phyloP scores from a whole-genome alignment of 2,329 filamentous ascomycete species.

The Fusarium staphyleae region DNA sequence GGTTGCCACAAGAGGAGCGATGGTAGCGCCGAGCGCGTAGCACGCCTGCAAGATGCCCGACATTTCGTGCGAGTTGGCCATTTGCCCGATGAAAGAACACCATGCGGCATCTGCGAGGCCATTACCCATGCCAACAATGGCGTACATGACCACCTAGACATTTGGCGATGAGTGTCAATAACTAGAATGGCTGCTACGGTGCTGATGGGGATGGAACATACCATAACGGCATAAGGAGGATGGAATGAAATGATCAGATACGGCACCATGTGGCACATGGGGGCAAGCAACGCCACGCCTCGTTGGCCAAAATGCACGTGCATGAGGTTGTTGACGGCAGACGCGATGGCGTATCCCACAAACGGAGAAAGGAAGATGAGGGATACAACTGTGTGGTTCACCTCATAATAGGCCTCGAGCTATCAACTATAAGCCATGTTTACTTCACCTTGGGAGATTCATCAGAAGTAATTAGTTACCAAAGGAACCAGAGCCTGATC shows the following conservation, averaged over 20 bases:
- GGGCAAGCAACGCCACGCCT: constrained; percentile 59
- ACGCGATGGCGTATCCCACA: constrained; percentile 68
- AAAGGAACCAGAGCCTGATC: not conserved
- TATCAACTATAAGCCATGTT: constrained; percentile 3
- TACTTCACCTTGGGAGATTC: not conserved
- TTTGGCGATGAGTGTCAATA: not conserved
- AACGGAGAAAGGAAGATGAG: constrained; percentile 72
- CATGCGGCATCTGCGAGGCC: constrained; percentile 66
- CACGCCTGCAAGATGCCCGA: constrained; percentile 72
- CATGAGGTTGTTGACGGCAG: constrained; percentile 63
- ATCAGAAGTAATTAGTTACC: not conserved
- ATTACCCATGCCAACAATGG: constrained; percentile 72
- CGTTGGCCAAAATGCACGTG: constrained; percentile 42
- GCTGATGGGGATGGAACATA: constrained; percentile 54
- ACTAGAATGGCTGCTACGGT: not conserved
- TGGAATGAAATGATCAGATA: constrained; percentile 70
- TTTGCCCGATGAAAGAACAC: constrained; percentile 66
- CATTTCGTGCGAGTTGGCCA: constrained; percentile 73
- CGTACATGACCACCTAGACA: not conserved
- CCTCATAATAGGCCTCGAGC: constrained; percentile 59
- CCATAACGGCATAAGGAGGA: constrained; percentile 71
- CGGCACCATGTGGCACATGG: constrained; percentile 67
- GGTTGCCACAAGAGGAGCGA: constrained; percentile 61
- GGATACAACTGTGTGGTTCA: constrained; percentile 69
- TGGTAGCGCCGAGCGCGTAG: constrained; percentile 72